phyloP scores from a whole-genome alignment of 768 basidiomycete species.

The Rickenella mellea region DNA sequence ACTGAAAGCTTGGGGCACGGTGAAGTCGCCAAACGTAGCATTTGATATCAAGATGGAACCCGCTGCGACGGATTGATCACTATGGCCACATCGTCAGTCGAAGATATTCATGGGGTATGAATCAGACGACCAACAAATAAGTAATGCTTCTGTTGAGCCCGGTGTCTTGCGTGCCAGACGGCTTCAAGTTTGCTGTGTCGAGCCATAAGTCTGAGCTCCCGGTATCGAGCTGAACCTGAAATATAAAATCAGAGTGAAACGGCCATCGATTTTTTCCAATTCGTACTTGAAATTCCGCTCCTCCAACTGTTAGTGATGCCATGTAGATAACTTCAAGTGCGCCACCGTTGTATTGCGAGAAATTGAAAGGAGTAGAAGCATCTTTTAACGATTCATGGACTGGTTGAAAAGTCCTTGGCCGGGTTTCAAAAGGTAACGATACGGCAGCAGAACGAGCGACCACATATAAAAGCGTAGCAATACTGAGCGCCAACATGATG shows the following conservation, averaged over 20 bases:
- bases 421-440: too few species aligned
- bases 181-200: neutral
- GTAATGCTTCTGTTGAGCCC: neutral
- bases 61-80: neutral
- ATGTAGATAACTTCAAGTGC: neutral
- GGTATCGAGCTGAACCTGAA: slow-evolving; percentile 72
- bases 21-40: neutral
- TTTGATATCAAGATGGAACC: neutral
- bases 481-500: too few species aligned
- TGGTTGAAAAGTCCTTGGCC: too few species aligned
- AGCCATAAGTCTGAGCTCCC: slow-evolving; percentile 82
- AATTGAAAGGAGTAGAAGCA: neutral
- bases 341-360: neutral
- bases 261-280: neutral
- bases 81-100: too few species aligned
- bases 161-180: neutral
- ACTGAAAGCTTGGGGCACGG: neutral
- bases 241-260: slow-evolving; percentile 18
- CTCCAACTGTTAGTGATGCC: neutral
- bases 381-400: too few species aligned
- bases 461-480: too few species aligned
- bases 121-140: neutral
- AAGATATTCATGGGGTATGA: slow-evolving; percentile 31
- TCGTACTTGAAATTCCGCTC: neutral
- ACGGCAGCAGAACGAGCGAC: too few species aligned